Conservation (phyloP, 116 monocot genomes). For the Phalaenopsis hybrid region DNA sequence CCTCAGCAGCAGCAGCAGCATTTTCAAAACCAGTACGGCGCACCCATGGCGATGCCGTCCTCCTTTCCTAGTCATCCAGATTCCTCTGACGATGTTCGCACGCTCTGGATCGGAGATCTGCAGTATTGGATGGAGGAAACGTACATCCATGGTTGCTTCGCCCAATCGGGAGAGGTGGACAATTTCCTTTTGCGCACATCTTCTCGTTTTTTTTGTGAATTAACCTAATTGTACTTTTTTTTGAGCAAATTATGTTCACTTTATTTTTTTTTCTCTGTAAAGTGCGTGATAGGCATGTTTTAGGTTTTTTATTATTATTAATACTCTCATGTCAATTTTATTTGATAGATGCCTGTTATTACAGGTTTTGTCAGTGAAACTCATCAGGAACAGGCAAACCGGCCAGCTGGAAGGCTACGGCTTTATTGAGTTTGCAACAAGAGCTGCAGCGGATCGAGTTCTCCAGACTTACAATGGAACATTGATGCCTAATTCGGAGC, state of each 20-base stretch:
- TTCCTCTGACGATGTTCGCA: constrained; percentile 43
- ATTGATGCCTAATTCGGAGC: constrained; percentile 72
- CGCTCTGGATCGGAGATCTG: constrained; percentile 76
- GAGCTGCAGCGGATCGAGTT: constrained; percentile 57
- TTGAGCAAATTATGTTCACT: neutral
- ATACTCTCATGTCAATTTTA: neutral
- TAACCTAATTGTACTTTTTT: neutral
- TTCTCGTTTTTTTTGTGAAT: neutral
- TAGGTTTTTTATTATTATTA: neutral
- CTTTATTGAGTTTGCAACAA: constrained; percentile 69
- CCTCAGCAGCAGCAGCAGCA: constrained; percentile 17
- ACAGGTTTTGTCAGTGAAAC: constrained; percentile 65
- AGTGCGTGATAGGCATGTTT: neutral
- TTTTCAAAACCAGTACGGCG: constrained; percentile 17
- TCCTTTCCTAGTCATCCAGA: neutral
- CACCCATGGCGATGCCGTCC: neutral
- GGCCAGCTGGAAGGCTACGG: constrained; percentile 85
- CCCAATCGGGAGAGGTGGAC: constrained; percentile 45
- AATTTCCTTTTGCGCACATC: neutral
- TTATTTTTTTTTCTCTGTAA: neutral
- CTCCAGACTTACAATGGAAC: constrained; percentile 78
- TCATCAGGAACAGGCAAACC: constrained; percentile 78
- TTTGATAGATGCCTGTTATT: neutral
- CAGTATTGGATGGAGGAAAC: constrained; percentile 75
- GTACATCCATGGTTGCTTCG: constrained; percentile 52